Percentiles rank a stretch among this genome's conserved stretches.
These are phyloP conservation scores for Ascochyta viciae-villosae DNA, from an alignment of 2,329 filamentous ascomycete species.

Conservation along the genomic window DNA sequence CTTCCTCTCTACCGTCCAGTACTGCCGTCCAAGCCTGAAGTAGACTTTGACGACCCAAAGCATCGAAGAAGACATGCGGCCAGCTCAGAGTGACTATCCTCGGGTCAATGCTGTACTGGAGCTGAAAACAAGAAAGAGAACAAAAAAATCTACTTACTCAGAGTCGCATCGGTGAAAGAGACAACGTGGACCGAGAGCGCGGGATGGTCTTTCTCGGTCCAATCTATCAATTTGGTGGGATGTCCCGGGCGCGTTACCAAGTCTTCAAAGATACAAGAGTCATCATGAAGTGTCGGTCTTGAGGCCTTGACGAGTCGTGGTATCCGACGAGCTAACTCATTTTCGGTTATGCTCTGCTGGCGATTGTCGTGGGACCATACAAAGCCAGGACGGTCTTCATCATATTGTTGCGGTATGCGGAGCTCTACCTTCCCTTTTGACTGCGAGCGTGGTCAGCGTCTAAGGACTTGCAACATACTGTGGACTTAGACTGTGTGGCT, in stretches of 20 bases:
- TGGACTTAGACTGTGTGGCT: too few relatives aligned
- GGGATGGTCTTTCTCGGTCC: background rate
- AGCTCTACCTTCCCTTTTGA: background rate
- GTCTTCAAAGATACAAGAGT: background rate
- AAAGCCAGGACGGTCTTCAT: background rate
- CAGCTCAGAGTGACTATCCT: too few relatives aligned
- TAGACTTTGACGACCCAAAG: too few relatives aligned
- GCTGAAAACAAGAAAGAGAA: too few relatives aligned
- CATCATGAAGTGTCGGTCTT: background rate
- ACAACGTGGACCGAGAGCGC: background rate
- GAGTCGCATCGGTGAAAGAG: slow-evolving; percentile 32
- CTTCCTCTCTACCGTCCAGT: too few relatives aligned
- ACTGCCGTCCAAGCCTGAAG: too few relatives aligned
- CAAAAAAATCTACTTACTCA: background rate
- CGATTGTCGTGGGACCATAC: background rate
- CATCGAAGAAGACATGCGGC: too few relatives aligned
- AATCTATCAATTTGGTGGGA: background rate
- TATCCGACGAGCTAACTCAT: background rate
- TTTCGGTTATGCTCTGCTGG: background rate
- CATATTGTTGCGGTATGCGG: background rate
- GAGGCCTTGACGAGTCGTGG: too few relatives aligned
- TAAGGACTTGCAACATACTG: background rate
- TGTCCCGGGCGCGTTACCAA: background rate
- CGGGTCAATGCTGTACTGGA: too few relatives aligned
- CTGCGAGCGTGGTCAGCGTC: background rate